Evolutionary conservation across 305 asterid genomes (phyloP).

Genomic region (Ruellia speciosa): DNA sequence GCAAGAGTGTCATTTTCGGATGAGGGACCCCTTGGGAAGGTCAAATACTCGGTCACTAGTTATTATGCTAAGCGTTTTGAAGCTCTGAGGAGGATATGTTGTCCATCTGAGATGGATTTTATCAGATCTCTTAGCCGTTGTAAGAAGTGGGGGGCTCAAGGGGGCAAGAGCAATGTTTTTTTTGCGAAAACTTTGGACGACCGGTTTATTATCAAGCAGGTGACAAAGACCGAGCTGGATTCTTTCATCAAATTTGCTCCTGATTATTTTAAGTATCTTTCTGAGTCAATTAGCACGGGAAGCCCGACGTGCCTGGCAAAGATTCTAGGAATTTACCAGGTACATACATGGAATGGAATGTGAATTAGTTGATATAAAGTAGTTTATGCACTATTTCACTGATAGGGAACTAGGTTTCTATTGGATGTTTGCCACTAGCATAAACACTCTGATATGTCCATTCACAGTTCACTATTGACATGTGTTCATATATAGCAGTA

Average conservation of each 20-base stretch:
- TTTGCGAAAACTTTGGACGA: slow-evolving; percentile 94
- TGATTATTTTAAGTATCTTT: slow-evolving; percentile 72
- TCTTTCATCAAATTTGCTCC: slow-evolving; percentile 94
- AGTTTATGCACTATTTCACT: background rate
- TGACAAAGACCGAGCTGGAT: slow-evolving; percentile 94
- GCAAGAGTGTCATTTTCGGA: slow-evolving; percentile 56
- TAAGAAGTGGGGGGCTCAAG: slow-evolving; percentile 99
- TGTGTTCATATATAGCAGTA: no score
- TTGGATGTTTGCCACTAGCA: slow-evolving; percentile 1
- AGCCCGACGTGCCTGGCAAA: slow-evolving; percentile 93
- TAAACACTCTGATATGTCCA: background rate
- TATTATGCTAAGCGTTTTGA: slow-evolving; percentile 83
- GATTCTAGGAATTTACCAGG: slow-evolving; percentile 95
- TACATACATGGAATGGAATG: slow-evolving; percentile 26
- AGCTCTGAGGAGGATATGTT: slow-evolving; percentile 71
- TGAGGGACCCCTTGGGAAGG: slow-evolving; percentile 67
- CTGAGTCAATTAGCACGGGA: slow-evolving; percentile 60
- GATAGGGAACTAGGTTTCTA: background rate
- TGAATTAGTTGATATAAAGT: background rate
- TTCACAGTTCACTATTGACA: no score
- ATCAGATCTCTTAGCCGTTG: slow-evolving; percentile 87
- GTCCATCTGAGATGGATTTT: slow-evolving; percentile 79
- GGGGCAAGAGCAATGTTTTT: slow-evolving; percentile 95
- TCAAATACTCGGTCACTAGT: slow-evolving; percentile 65
- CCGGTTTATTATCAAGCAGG: slow-evolving; percentile 89